Base-by-base conservation (phyloP, 179 eudicot species). In the Spinacia oleracea region DNA sequence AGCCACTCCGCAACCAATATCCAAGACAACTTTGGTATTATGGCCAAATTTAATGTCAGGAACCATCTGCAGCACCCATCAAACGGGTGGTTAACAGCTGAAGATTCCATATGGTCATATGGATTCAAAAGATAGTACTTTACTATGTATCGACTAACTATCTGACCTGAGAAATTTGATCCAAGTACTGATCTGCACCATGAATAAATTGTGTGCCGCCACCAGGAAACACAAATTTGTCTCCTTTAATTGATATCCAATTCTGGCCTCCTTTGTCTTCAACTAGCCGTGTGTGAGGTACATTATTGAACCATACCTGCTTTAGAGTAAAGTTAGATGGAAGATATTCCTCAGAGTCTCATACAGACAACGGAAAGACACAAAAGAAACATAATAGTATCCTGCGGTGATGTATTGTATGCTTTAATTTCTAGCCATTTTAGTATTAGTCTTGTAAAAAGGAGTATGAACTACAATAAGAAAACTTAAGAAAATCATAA, bases 181-280 rank as follows among this genome's bases (percentile, higher is more conserved):
- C 92, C 93, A 95, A 77, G 81, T 95, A 95, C 70, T 90, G 89
- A 87, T 91, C 87, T 35, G 98, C 98, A 70, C 98, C 98, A 63
- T 95, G 98, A 65, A 95, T 95, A 79, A 93, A 93, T 85, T 95
- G 98, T 23, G 98, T 95, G 51, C 98, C 97, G 65, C 98, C 98
- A 74, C 98, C 98, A 53, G 97, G 98, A 86, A 95, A 95, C 88
- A 86, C 91, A 79, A 93, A 93, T 81, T 91, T 95, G 78, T 93
- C 91, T 83, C 92, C 89, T 73, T 84, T 85, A 75, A 89, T 88
- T 50, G 83, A 64, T 77, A 95, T 90, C 98, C 98, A 95, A 77
- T 95, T 95, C 81, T 95, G 98, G 66, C 98, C 97, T 58, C 98
- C 98, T 87, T 93, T 95, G 79, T 93, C 97, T 83, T 95, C 97